These are phyloP conservation scores for Albugo laibachii DNA, from an alignment of 352 stramenopile species.

Conservation along the genomic window DNA sequence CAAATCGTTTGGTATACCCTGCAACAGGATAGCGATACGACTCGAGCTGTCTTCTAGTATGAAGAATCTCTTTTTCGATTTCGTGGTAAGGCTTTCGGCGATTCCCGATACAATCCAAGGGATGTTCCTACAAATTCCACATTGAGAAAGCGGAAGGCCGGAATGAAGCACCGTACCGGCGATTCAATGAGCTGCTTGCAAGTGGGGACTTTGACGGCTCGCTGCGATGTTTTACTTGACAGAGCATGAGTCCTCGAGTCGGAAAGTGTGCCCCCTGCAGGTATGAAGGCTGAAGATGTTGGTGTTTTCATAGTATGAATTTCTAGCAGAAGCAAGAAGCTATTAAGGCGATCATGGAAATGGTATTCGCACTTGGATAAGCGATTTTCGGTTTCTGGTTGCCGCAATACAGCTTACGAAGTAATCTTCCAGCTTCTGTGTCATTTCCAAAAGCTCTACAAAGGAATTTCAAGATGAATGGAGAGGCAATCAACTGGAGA, in stretches of 20 bases:
- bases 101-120: slow-evolving; percentile 29
- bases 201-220: slow-evolving; percentile 14
- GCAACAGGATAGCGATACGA: slow-evolving; percentile 25
- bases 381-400: slow-evolving; percentile 38
- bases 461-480: neutral
- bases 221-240: slow-evolving; percentile 31
- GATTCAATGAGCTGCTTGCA: neutral
- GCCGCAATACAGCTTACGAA: slow-evolving; percentile 59
- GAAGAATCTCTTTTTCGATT: slow-evolving; percentile 58
- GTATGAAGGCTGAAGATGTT: slow-evolving; percentile 33
- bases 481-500: too few species aligned
- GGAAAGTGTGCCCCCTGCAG: slow-evolving; percentile 16
- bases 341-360: neutral
- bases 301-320: slow-evolving; percentile 18
- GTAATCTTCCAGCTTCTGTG: slow-evolving; percentile 42
- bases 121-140: slow-evolving; percentile 17
- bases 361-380: slow-evolving; percentile 37
- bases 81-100: slow-evolving; percentile 37
- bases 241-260: slow-evolving; percentile 31
- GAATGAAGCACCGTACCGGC: slow-evolving; percentile 4
- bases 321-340: slow-evolving; percentile 11
- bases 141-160: slow-evolving; percentile 4
- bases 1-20: slow-evolving; percentile 13
- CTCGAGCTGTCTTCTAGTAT: slow-evolving; percentile 56
- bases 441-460: slow-evolving; percentile 45